These are phyloP conservation scores for Trypethelium eluteriae DNA, from an alignment of 495 filamentous ascomycete species.

Conservation along the genomic window DNA sequence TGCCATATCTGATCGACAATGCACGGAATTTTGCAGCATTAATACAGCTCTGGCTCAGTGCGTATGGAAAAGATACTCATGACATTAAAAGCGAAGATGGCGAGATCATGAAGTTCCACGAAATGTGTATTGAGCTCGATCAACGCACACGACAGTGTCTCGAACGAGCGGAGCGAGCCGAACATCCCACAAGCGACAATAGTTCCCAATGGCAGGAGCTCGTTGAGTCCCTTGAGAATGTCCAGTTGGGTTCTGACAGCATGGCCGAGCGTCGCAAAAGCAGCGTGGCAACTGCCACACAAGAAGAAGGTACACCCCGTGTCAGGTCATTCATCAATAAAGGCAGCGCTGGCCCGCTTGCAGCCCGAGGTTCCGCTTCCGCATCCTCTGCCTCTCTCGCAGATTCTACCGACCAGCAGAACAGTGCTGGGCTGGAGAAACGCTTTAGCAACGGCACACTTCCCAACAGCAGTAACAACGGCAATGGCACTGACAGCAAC, in stretches of 20 bases:
- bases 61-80: conserved; percentile 36
- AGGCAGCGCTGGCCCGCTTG: neutral
- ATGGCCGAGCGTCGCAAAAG: conserved; percentile 15
- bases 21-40: conserved; percentile 81
- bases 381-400: conserved; percentile 6
- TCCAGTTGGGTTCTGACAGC: conserved; percentile 39
- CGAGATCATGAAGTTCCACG: conserved; percentile 64
- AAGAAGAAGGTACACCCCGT: conserved; percentile 13
- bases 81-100: conserved; percentile 48
- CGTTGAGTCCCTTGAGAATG: conserved; percentile 42
- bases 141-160: conserved; percentile 67
- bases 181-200: conserved; percentile 52
- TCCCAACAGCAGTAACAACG: neutral
- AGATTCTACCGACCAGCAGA: neutral
- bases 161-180: conserved; percentile 61
- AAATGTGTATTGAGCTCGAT: conserved; percentile 61
- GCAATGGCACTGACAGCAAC: conserved; percentile 1
- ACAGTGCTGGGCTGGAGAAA: neutral
- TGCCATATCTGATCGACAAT: conserved; percentile 91
- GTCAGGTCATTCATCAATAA: conserved; percentile 12
- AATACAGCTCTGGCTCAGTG: conserved; percentile 73
- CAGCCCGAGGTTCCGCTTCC: neutral
- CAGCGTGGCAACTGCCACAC: conserved; percentile 12
- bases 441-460: neutral
- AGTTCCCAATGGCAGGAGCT: conserved; percentile 64